Percentiles rank a stretch among this genome's conserved stretches.
These are phyloP conservation scores for Collybiopsis luxurians DNA, from an alignment of 768 basidiomycete genomes.

Conservation along the genomic window DNA sequence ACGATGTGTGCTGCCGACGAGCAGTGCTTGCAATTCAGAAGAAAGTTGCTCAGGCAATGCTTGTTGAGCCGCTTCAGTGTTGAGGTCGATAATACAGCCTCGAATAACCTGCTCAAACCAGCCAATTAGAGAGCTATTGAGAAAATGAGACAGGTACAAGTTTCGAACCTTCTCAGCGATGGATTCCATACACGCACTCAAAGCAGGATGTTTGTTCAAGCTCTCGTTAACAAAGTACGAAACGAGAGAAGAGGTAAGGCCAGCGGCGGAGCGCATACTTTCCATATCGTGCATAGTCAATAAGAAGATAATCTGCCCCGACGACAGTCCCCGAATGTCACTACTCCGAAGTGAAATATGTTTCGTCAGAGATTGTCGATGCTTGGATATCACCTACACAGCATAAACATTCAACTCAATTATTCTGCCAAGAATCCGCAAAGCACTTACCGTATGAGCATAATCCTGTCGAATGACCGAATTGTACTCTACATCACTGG, in stretches of 20 bases:
- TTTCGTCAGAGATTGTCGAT: constrained; percentile 60
- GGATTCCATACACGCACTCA: constrained; percentile 79
- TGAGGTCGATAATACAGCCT: constrained; percentile 70
- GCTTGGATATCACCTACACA: constrained; percentile 63
- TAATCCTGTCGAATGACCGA: constrained; percentile 87
- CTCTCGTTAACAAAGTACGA: constrained; percentile 87
- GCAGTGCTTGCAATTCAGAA: constrained; percentile 68
- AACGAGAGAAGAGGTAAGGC: constrained; percentile 77
- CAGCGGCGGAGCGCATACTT: constrained; percentile 75
- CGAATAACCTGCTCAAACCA: constrained; percentile 62
- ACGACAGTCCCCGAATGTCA: constrained; percentile 71
- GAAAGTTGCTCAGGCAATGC: constrained; percentile 67
- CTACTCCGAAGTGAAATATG: constrained; percentile 62
- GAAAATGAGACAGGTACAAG: not conserved
- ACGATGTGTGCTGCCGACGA: constrained; percentile 80
- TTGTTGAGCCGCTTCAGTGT: constrained; percentile 74
- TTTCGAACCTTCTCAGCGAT: constrained; percentile 85
- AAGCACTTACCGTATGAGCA: constrained; percentile 57
- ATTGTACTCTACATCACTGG: constrained; percentile 90
- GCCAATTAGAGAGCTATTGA: not conserved
- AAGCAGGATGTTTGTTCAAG: constrained; percentile 64
- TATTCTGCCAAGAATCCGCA: not conserved
- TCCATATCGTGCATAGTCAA: constrained; percentile 88
- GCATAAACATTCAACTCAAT: constrained; percentile 7
- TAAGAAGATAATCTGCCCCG: constrained; percentile 84